Conservation (phyloP, 2,329 filamentous ascomycete species). For the Paecilomyces fulvus region DNA sequence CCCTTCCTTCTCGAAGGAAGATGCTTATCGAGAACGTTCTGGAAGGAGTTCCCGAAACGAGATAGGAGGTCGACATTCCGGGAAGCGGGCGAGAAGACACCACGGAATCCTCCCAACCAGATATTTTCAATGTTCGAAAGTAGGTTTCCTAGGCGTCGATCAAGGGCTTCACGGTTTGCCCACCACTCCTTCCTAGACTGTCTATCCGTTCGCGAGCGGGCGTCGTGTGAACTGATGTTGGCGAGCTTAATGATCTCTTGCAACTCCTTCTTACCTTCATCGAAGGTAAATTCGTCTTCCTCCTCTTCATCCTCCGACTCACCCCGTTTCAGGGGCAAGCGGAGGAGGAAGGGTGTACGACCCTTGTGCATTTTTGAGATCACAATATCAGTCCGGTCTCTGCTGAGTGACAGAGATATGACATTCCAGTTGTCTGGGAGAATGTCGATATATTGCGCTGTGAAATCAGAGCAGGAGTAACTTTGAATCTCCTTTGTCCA, state of each 20-base stretch:
- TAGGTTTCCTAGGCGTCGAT: slow-evolving; percentile 66
- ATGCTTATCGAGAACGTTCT: slow-evolving; percentile 71
- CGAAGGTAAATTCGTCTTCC: slow-evolving; percentile 69
- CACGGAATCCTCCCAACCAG: slow-evolving; percentile 91
- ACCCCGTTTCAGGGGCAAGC: slow-evolving; percentile 75
- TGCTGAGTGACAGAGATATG: slow-evolving; percentile 75
- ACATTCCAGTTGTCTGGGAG: slow-evolving; percentile 78
- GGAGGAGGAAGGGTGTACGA: slow-evolving; percentile 73
- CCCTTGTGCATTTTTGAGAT: slow-evolving; percentile 75
- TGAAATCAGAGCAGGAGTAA: slow-evolving; percentile 55
- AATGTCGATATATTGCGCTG: slow-evolving; percentile 73
- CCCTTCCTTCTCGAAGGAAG: slow-evolving; percentile 68
- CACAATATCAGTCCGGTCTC: slow-evolving; percentile 73
- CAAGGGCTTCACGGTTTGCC: slow-evolving; percentile 72
- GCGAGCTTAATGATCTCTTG: slow-evolving; percentile 72
- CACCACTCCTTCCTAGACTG: slow-evolving; percentile 81
- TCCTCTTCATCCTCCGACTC: slow-evolving; percentile 71
- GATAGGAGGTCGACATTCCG: slow-evolving; percentile 57
- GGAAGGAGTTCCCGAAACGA: slow-evolving; percentile 69
- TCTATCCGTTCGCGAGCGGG: slow-evolving; percentile 62
- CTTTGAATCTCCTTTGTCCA: slow-evolving; percentile 11
- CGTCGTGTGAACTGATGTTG: slow-evolving; percentile 72
- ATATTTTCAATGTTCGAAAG: slow-evolving; percentile 80
- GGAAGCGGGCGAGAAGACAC: slow-evolving; percentile 74
- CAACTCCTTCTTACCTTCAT: slow-evolving; percentile 70